Evolutionary conservation across 345 rosid species (phyloP).

Genomic region (Gossypium arboreum): DNA sequence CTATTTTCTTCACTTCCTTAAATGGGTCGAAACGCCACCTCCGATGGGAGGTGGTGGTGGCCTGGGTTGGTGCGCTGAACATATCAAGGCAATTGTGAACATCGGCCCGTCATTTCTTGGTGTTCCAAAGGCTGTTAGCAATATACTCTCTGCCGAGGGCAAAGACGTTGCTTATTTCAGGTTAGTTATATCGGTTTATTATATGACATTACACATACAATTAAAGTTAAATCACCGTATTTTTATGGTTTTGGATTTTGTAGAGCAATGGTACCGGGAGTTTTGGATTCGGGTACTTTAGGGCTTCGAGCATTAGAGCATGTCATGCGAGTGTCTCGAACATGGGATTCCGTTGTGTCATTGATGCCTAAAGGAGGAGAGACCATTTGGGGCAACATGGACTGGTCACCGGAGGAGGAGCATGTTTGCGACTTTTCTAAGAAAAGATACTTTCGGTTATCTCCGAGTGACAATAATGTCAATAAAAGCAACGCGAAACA

Average conservation of each 20-base stretch:
- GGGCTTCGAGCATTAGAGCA: conserved; percentile 57
- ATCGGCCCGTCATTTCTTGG: conserved; percentile 64
- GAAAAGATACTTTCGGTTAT: conserved; percentile 25
- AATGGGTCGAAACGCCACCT: conserved; percentile 71
- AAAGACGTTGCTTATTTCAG: conserved; percentile 54
- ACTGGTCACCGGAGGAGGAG: conserved; percentile 57
- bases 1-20: conserved; percentile 80
- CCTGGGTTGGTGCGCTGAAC: conserved; percentile 57
- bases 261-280: conserved; percentile 53
- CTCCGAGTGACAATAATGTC: conserved; percentile 16
- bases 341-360: conserved; percentile 67
- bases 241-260: background rate
- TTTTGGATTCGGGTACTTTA: conserved; percentile 47
- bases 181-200: conserved; percentile 24
- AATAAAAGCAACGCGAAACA: conserved; percentile 30
- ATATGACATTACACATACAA: background rate
- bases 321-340: conserved; percentile 49
- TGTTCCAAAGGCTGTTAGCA: conserved; percentile 57
- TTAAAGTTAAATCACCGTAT: background rate
- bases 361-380: conserved; percentile 84
- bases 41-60: conserved; percentile 62
- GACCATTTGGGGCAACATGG: conserved; percentile 63
- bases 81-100: conserved; percentile 64
- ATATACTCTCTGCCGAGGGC: conserved; percentile 52
- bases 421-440: conserved; percentile 31